phyloP scores from a whole-genome alignment of 352 stramenopile species.

The Pythium aquatile region DNA sequence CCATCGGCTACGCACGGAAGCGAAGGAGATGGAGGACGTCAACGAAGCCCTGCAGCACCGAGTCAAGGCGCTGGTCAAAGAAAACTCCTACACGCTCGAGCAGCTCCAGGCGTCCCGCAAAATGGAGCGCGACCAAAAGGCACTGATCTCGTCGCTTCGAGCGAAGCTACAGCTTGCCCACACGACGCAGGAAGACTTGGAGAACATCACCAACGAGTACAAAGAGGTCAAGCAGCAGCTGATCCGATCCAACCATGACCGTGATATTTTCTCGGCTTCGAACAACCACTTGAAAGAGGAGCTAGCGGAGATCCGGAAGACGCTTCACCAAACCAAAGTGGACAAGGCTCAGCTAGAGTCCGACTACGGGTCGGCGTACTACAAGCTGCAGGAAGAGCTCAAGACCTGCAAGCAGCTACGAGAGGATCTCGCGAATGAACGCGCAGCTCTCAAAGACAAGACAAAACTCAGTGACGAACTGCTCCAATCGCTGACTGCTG shows the following conservation, averaged over 20 bases:
- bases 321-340: slow-evolving; percentile 59
- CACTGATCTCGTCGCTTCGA: slow-evolving; percentile 52
- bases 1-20: slow-evolving; percentile 61
- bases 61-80: slow-evolving; percentile 70
- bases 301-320: slow-evolving; percentile 59
- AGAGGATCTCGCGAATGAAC: slow-evolving; percentile 40
- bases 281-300: slow-evolving; percentile 81
- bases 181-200: slow-evolving; percentile 64
- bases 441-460: slow-evolving; percentile 48
- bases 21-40: slow-evolving; percentile 70
- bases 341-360: slow-evolving; percentile 74
- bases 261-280: slow-evolving; percentile 70
- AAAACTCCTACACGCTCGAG: slow-evolving; percentile 77
- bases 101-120: slow-evolving; percentile 69
- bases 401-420: slow-evolving; percentile 52
- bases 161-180: slow-evolving; percentile 73
- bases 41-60: slow-evolving; percentile 74
- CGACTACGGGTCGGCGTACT: slow-evolving; percentile 63
- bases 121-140: slow-evolving; percentile 73
- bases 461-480: slow-evolving; percentile 47
- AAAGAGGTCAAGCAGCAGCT: slow-evolving; percentile 72
- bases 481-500: slow-evolving; percentile 50
- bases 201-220: slow-evolving; percentile 50
- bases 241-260: slow-evolving; percentile 65
- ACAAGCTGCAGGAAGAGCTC: slow-evolving; percentile 64